Conservation (phyloP, 805 yeast species). For the Debaryomyces castellii region DNA sequence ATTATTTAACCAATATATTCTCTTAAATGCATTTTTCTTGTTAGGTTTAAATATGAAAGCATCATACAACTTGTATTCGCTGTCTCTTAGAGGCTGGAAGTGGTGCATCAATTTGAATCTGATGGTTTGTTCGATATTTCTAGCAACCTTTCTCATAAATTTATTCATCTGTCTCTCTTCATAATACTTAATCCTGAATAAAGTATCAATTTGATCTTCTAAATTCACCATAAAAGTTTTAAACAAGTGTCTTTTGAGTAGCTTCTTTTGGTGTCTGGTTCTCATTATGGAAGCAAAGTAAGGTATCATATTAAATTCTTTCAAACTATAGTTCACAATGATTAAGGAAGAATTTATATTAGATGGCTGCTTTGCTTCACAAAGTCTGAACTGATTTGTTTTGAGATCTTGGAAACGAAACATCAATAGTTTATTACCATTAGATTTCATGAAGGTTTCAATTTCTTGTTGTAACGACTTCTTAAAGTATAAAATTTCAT, state of each 20-base stretch:
- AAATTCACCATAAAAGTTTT: constrained; percentile 37
- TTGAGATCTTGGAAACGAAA: constrained; percentile 25
- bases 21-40: constrained; percentile 22
- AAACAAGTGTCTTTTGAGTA: constrained; percentile 31
- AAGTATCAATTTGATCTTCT: constrained; percentile 37
- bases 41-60: constrained; percentile 28
- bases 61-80: constrained; percentile 11
- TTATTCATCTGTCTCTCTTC: constrained; percentile 24
- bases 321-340: constrained; percentile 26
- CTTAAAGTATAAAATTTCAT: constrained; percentile 29
- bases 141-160: constrained; percentile 26
- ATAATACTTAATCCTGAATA: constrained; percentile 34
- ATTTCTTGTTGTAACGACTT: constrained; percentile 31
- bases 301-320: constrained; percentile 35
- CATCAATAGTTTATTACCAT: constrained; percentile 18
- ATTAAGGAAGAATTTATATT: constrained; percentile 8
- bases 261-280: constrained; percentile 19
- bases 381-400: constrained; percentile 31
- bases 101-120: constrained; percentile 24
- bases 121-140: constrained; percentile 27
- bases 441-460: constrained; percentile 21
- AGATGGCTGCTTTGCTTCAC: constrained; percentile 17
- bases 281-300: constrained; percentile 27
- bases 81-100: constrained; percentile 12
- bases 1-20: constrained; percentile 30